Percentiles rank a stretch among this genome's conserved stretches.
phyloP scores from a whole-genome alignment of 2,329 filamentous ascomycete species.

The Colletotrichum sp. region DNA sequence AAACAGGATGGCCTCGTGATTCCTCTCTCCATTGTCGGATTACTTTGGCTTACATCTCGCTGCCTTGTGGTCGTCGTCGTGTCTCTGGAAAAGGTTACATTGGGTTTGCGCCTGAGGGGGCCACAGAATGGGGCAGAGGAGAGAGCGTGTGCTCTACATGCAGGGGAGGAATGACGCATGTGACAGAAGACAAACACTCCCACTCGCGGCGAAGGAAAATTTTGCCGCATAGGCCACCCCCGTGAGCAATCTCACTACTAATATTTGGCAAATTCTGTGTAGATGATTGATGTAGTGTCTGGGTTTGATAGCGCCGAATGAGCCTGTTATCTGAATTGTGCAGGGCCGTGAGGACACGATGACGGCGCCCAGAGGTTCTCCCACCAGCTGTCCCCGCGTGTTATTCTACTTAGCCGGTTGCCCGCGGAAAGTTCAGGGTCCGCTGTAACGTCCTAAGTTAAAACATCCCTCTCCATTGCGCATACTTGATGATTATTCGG shows the following conservation, averaged over 20 bases:
- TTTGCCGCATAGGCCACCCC: neutral
- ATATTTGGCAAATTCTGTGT: neutral
- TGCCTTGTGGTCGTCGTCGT: neutral
- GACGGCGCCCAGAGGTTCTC: neutral
- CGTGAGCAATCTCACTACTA: neutral
- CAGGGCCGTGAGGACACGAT: neutral
- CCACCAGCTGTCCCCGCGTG: neutral
- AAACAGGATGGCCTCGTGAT: neutral
- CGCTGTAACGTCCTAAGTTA: neutral
- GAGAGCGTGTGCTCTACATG: neutral
- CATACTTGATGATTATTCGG: neutral
- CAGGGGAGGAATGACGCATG: constrained; percentile 7
- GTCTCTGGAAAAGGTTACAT: neutral
- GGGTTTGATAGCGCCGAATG: neutral
- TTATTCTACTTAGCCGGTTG: neutral
- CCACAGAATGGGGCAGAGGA: neutral
- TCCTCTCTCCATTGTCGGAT: neutral
- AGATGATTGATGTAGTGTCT: neutral
- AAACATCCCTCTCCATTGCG: too few relatives aligned
- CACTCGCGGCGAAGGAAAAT: neutral
- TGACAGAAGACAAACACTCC: neutral
- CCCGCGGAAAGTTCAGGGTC: neutral
- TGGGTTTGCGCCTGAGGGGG: neutral
- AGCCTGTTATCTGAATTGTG: neutral
- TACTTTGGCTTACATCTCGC: neutral